Evolutionary conservation across 805 yeast genomes (phyloP).

Genomic region (Candida incommunis): DNA sequence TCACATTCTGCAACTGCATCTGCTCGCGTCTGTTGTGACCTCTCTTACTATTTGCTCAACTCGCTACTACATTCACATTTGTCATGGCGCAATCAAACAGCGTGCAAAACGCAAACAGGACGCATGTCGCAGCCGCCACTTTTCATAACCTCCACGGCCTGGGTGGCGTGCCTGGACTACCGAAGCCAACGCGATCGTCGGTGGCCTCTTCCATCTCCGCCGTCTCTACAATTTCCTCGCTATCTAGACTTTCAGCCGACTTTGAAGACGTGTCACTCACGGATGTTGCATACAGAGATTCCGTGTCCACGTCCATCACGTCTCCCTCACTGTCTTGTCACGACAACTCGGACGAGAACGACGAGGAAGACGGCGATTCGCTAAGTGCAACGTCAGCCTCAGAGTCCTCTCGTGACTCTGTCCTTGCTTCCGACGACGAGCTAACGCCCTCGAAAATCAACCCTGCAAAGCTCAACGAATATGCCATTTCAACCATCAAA

Average conservation of each 20-base stretch:
- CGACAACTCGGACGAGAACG: neutral
- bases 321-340: neutral
- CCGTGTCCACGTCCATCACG: slow-evolving; percentile 1
- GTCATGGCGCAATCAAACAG: too few species aligned
- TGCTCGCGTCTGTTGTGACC: too few species aligned
- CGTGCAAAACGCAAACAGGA: too few species aligned
- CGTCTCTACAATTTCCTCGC: neutral
- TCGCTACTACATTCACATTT: too few species aligned
- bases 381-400: neutral
- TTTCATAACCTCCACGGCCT: too few species aligned
- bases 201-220: neutral
- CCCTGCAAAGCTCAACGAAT: neutral
- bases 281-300: neutral
- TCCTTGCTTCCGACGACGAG: neutral
- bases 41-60: too few species aligned
- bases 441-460: too few species aligned
- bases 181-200: neutral
- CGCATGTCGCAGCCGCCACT: too few species aligned
- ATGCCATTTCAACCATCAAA: neutral
- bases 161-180: too few species aligned
- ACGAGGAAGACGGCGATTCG: neutral
- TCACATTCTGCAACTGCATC: too few species aligned
- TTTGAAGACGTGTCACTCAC: neutral
- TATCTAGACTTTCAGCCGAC: neutral
- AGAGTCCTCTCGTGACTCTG: neutral